Conservation (phyloP, 306 rosid genomes). For the Urtica urens region DNA sequence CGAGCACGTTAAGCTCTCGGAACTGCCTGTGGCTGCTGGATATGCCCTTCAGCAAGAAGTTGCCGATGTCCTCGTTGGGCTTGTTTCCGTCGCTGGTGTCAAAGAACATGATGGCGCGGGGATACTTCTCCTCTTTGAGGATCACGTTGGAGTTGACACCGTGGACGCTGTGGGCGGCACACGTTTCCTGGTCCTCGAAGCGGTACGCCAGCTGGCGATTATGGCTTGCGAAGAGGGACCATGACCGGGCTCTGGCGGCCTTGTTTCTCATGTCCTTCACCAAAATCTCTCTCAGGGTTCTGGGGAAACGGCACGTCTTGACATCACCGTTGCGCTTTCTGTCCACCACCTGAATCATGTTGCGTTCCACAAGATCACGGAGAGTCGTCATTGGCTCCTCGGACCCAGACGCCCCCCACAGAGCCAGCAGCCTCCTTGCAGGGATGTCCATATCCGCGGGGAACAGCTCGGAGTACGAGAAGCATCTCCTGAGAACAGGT, state of each 20-base stretch:
- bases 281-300: not conserved
- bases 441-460: constrained; percentile 11
- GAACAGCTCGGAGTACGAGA: constrained; percentile 10
- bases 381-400: no score
- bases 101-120: not conserved
- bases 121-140: not conserved
- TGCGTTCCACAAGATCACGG: not conserved
- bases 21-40: not conserved
- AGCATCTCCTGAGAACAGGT: not conserved
- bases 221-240: not conserved
- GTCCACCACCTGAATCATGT: constrained; percentile 13
- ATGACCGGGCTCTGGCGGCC: not conserved
- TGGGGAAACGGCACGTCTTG: constrained; percentile 10
- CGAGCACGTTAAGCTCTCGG: constrained; percentile 1
- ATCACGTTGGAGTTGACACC: constrained; percentile 3
- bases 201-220: not conserved
- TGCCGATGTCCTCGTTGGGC: constrained; percentile 1
- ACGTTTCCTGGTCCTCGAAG: not conserved
- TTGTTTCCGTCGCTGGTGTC: not conserved
- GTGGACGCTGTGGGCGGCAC: not conserved
- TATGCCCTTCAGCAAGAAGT: not conserved
- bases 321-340: constrained; percentile 8
- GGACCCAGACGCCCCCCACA: constrained; percentile 1
- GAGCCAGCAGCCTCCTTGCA: constrained; percentile 9
- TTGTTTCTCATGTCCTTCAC: not conserved